Percentiles rank a stretch among this genome's conserved stretches.
Conservation (phyloP, 805 yeast genomes). For the Pichia rugopelliculosa region DNA sequence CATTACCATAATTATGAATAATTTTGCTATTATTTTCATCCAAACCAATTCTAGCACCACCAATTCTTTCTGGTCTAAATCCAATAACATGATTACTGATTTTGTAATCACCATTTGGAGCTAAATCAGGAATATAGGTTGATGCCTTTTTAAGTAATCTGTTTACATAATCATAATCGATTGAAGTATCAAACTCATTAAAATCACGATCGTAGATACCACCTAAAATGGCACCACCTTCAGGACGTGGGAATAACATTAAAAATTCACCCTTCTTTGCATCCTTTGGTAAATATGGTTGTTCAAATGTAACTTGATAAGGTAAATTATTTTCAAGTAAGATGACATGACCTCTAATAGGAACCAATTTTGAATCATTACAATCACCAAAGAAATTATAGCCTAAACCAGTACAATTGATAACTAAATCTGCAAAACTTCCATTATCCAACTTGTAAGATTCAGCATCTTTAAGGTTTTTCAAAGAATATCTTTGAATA, state of each 20-base stretch:
- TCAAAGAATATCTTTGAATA: conserved; percentile 35
- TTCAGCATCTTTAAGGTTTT: conserved; percentile 39
- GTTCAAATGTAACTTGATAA: conserved; percentile 30
- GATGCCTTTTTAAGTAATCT: conserved; percentile 37
- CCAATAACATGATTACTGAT: conserved; percentile 54
- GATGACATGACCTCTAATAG: conserved; percentile 55
- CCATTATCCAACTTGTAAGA: conserved; percentile 21
- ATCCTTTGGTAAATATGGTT: conserved; percentile 23
- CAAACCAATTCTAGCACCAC: conserved; percentile 43
- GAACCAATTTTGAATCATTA: conserved; percentile 38
- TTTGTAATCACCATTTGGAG: conserved; percentile 27
- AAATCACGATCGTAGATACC: conserved; percentile 33
- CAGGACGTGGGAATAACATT: conserved; percentile 58
- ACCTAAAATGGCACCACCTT: conserved; percentile 61
- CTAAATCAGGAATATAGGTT: conserved; percentile 46
- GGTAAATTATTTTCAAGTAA: conserved; percentile 40
- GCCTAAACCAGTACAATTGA: conserved; percentile 52
- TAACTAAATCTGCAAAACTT: conserved; percentile 35
- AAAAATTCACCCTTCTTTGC: conserved; percentile 37
- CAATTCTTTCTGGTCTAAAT: conserved; percentile 56
- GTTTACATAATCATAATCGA: conserved; percentile 43
- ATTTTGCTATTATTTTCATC: conserved; percentile 25
- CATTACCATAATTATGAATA: conserved; percentile 58
- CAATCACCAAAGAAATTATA: conserved; percentile 41
- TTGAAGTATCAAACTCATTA: conserved; percentile 20